phyloP scores from a whole-genome alignment of 1,284 basidiomycete species.

The Rhizoctonia solani region DNA sequence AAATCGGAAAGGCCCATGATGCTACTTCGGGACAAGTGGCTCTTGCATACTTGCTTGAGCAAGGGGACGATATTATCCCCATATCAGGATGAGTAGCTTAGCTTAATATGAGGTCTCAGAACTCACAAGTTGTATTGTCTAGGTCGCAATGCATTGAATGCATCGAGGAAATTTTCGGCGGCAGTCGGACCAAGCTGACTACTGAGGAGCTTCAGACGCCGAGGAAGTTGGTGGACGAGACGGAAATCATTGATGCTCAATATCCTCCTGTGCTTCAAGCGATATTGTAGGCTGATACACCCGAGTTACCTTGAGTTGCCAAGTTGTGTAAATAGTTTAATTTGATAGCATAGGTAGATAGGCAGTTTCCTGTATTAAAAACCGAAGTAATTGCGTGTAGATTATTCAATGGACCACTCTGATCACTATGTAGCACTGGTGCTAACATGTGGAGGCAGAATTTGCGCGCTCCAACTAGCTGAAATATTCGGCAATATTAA shows the following conservation, averaged over 20 bases:
- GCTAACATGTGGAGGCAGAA: too few relatives aligned
- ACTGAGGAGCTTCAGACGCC: slow-evolving; percentile 48
- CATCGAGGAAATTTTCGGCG: slow-evolving; percentile 51
- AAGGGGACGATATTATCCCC: slow-evolving; percentile 57
- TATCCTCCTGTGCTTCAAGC: slow-evolving; percentile 3
- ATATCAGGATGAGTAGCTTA: slow-evolving; percentile 51
- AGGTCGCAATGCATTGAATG: slow-evolving; percentile 43
- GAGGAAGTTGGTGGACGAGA: slow-evolving; percentile 47
- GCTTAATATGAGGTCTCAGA: background rate
- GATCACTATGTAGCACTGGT: too few relatives aligned
- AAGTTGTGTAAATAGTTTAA: too few relatives aligned
- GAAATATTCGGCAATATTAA: too few relatives aligned
- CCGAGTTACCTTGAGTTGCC: slow-evolving; percentile 1
- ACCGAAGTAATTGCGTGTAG: too few relatives aligned
- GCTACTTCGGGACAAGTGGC: slow-evolving; percentile 60
- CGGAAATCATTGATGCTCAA: slow-evolving; percentile 38
- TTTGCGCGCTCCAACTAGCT: too few relatives aligned
- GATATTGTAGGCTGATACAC: slow-evolving; percentile 17
- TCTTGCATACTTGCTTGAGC: slow-evolving; percentile 64
- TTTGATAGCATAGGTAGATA: too few relatives aligned
- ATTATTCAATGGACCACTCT: too few relatives aligned
- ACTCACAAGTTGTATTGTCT: background rate
- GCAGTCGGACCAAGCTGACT: slow-evolving; percentile 47
- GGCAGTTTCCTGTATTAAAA: too few relatives aligned
- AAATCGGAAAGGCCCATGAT: slow-evolving; percentile 47